These are phyloP conservation scores for Nicotiana obtusifolia DNA, from an alignment of 257 asterid species.

Conservation along the genomic window DNA sequence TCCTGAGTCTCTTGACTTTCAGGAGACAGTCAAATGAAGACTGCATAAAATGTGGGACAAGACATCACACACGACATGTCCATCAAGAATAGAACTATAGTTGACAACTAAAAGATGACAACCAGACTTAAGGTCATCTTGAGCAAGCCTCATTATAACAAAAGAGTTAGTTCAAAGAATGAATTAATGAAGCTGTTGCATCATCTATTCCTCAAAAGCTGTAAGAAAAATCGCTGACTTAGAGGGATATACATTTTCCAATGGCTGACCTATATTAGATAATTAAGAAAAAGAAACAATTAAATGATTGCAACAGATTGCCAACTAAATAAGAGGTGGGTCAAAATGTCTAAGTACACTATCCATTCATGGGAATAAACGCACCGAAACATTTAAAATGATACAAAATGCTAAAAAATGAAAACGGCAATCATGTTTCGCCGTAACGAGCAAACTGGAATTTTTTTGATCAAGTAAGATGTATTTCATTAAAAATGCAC, in stretches of 20 bases:
- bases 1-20: background rate
- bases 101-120: background rate
- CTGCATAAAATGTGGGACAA: background rate
- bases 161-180: background rate
- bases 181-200: background rate
- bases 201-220: background rate
- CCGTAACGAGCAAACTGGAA: background rate
- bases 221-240: background rate
- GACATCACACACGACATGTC: background rate
- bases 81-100: background rate
- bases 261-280: background rate
- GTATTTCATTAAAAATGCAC: too few relatives aligned
- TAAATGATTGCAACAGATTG: background rate
- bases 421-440: background rate
- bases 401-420: background rate
- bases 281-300: background rate
- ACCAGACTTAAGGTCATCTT: background rate
- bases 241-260: background rate
- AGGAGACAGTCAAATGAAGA: background rate
- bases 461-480: too few relatives aligned
- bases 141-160: background rate
- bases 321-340: background rate
- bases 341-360: background rate
- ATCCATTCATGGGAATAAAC: background rate
- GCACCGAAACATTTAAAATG: background rate